A percentile compares a stretch with the other conserved stretches of the same genome.
phyloP scores from a whole-genome alignment of 83 land plant species.

The Diphasiastrum complanatum region DNA sequence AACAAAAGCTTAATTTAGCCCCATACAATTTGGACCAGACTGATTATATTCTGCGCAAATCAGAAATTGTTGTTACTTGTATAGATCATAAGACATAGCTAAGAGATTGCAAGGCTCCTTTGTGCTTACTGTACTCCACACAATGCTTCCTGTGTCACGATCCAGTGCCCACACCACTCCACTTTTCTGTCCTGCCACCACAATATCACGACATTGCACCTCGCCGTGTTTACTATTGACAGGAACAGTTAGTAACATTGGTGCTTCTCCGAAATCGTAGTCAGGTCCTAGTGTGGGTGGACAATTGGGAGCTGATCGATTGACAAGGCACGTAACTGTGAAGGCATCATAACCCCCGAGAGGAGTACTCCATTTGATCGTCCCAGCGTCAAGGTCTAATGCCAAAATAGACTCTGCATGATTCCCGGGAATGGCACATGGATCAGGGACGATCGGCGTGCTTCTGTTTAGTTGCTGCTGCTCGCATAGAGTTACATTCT shows the following conservation, averaged over 20 bases:
- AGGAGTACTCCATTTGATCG: not conserved
- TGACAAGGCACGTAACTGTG: not conserved
- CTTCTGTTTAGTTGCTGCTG: not conserved
- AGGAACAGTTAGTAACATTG: slow-evolving; percentile 17
- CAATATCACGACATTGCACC: slow-evolving; percentile 13
- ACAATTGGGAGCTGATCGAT: slow-evolving; percentile 1
- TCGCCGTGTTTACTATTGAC: slow-evolving; percentile 1
- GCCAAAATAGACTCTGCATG: not conserved
- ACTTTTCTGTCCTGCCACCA: slow-evolving; percentile 36
- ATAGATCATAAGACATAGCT: too few relatives aligned
- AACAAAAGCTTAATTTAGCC: not conserved
- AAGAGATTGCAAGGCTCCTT: too few relatives aligned
- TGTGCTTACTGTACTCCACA: slow-evolving; percentile 36
- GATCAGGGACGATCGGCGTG: not conserved
- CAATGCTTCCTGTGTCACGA: slow-evolving; percentile 29
- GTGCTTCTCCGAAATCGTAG: slow-evolving; percentile 13
- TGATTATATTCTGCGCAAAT: not conserved
- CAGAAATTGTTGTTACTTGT: too few relatives aligned
- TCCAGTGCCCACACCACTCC: slow-evolving; percentile 44
- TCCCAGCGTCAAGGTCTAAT: slow-evolving; percentile 4
- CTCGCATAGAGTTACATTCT: not conserved
- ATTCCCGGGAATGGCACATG: not conserved
- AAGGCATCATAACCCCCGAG: slow-evolving; percentile 5
- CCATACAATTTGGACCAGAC: not conserved
- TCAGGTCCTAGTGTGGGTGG: slow-evolving; percentile 1